Evolutionary conservation across 2,329 filamentous ascomycete species (phyloP), one percentile per base, ranked within the genome.

Genomic region (Monilinia laxa): DNA sequence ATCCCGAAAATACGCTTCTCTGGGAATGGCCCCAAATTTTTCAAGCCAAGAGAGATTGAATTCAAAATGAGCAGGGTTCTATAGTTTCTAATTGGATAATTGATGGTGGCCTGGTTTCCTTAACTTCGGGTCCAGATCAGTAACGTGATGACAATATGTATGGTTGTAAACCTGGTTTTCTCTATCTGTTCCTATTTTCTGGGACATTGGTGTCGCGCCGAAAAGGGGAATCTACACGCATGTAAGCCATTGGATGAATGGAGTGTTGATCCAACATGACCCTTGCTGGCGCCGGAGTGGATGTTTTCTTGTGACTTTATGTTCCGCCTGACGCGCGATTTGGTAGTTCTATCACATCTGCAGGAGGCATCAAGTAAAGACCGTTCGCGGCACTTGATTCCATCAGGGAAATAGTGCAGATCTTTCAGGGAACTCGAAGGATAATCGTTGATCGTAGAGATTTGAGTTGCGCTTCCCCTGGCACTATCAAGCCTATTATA

Each of bases 121-220:
- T 52, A 67, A 52, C 55, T 71, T 71, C 68, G 73, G 70, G 56
- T 66, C 67, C 64, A 51, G 66, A 60, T 56, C 40, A 64, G 68
- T 75, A 73, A 75, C 73, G 74, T 76, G 74, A 76, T 66, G 67
- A 59, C 64, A 66, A 71, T 68, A 56, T 70, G 73, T 71, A n/a
- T 60, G 74, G 72, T 72, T 59, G 45, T 69, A 31, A 72, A 70
- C 71, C 64, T 42, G 28, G 55, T 23, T 53, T 25, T 45, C 1
- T 40, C 28, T n/a, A 25, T 11, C 54, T 59, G 20, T 28, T 25
- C 10, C 16, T 31, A 23, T 53, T 16, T 53, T 40, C 45, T 60
- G 58, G 45, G 38, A 60, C 28, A 60, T 45, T 23, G n/a, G 42
- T 58, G 53, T 58, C 45, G 54, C 52, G 52, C 63, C 18, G 25